Evolutionary conservation across 2,329 filamentous ascomycete species (phyloP), one percentile per base, ranked within the genome.

Genomic region (Pseudogymnoascus sp.): DNA sequence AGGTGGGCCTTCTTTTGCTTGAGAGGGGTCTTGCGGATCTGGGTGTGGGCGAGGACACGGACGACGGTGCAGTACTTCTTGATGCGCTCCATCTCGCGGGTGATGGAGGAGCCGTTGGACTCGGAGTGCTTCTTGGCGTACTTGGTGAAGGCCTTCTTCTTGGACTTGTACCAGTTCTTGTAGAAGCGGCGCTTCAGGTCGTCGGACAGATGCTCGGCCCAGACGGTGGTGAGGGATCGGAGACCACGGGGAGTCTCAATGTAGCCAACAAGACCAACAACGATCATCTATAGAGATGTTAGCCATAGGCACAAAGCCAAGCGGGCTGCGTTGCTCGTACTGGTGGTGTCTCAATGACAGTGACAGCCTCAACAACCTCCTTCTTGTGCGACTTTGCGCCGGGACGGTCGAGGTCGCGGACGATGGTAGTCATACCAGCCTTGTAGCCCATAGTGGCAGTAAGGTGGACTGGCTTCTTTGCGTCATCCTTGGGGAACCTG

Each of bases 161-260:
- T 99, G 86, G 87, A 92, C 89, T 96, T 96, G 90, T 99, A 99
- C 94, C 94, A 99, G 89, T 99, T 99, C 92, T 97, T 97, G 90
- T 99, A 99, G 91, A 99, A 99, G 78, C 94, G 90, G 76, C 94
- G 90, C 89, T 96, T 96, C 80, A 99, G 78, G 84, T 97, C 94
- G 80, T 99, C 94, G 81, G 89, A 90, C 80, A 99, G 81, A 80
- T 99, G 94, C 87, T 97, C 94, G 76, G 94, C 94, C 94, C 94
- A 99, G 78, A 99, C 91, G 77, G 94, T 97, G 79, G 92, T 97
- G 80, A 99, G 92, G 70, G 94, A 99, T 79, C 94, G 93, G 75
- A 99, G 92, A 83, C 94, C 94, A 75, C 94, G 94, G 79, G 94
- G 94, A 77, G 94, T 99, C 86, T 99, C 94, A 81, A 99, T 97